phyloP scores from a whole-genome alignment of 2,329 filamentous ascomycete genomes.

The Nemania sp. region DNA sequence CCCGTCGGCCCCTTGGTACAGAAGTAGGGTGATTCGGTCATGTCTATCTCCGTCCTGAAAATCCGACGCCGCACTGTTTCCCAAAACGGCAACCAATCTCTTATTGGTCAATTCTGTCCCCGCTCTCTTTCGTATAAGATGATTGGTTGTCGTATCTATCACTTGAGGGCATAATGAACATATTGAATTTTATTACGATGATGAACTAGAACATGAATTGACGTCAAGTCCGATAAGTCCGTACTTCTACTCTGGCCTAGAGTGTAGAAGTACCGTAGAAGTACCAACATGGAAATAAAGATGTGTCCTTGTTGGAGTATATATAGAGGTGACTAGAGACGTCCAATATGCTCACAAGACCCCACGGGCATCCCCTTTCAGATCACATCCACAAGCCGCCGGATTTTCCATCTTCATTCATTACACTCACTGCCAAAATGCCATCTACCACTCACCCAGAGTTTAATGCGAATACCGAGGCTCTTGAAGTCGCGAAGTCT shows the following conservation, averaged over 20 bases:
- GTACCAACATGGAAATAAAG: not conserved
- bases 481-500: conserved; percentile 43
- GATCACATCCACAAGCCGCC: not conserved
- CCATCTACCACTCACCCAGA: conserved; percentile 41
- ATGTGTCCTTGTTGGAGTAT: conserved; percentile 8
- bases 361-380: not conserved
- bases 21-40: not conserved
- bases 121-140: conserved; percentile 20
- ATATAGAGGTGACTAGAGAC: conserved; percentile 1
- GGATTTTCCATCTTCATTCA: not conserved
- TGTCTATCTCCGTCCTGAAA: conserved; percentile 3
- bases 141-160: conserved; percentile 14
- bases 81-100: conserved; percentile 19
- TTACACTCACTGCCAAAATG: conserved; percentile 24
- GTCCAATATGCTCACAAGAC: not conserved
- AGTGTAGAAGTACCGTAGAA: not conserved
- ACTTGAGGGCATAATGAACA: not conserved
- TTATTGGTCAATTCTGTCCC: not conserved
- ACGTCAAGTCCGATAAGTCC: conserved; percentile 26
- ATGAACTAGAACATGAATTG: too few relatives aligned
- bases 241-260: not conserved
- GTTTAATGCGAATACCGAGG: conserved; percentile 43
- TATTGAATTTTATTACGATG: not conserved
- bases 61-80: not conserved
- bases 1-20: not conserved